Evolutionary conservation across 345 rosid genomes (phyloP).

Genomic region (Cardamine occulta): DNA sequence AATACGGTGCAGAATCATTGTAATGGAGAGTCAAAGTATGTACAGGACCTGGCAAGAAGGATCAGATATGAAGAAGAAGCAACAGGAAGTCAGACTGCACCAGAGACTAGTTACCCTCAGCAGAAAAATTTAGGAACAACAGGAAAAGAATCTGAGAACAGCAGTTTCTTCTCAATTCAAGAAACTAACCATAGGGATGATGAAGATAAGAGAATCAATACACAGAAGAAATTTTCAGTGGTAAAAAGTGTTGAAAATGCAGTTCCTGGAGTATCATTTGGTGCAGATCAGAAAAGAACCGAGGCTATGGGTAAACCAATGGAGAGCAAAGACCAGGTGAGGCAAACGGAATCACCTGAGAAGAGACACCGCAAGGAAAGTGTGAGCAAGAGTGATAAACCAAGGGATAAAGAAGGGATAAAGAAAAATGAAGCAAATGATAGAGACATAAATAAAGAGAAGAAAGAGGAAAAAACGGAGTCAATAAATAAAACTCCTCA

Average conservation of each 20-base stretch:
- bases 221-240: constrained; percentile 40
- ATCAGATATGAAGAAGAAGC: constrained; percentile 51
- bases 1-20: constrained; percentile 41
- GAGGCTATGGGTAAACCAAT: constrained; percentile 43
- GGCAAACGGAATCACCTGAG: constrained; percentile 48
- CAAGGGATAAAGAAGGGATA: constrained; percentile 46
- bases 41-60: constrained; percentile 61
- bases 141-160: constrained; percentile 20
- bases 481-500: constrained; percentile 44
- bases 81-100: constrained; percentile 47
- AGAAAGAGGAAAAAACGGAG: constrained; percentile 48
- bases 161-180: constrained; percentile 24
- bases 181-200: constrained; percentile 38
- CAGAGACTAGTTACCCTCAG: constrained; percentile 25
- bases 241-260: constrained; percentile 41
- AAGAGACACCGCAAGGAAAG: constrained; percentile 45
- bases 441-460: constrained; percentile 46
- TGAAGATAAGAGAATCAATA: constrained; percentile 48
- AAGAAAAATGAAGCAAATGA: constrained; percentile 51
- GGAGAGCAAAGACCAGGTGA: constrained; percentile 47
- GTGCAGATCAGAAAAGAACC: constrained; percentile 46
- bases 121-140: constrained; percentile 29
- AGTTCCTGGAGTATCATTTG: constrained; percentile 33
- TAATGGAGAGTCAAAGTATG: constrained; percentile 49
- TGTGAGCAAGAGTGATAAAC: constrained; percentile 44